phyloP scores from a whole-genome alignment of 441 rosid species.

The Croton setiger region DNA sequence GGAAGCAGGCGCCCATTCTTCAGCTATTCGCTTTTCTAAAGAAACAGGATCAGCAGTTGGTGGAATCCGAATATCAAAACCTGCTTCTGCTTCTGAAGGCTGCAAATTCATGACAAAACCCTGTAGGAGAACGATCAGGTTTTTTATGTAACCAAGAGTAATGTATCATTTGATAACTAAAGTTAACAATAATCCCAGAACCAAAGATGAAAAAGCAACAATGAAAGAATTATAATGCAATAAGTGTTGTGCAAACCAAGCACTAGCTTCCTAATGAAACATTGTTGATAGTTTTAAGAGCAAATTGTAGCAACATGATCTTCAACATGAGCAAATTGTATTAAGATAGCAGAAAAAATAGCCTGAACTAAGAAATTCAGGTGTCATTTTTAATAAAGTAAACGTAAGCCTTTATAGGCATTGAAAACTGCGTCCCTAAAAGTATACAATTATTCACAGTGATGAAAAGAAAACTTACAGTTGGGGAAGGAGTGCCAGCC shows the following conservation, averaged over 20 bases:
- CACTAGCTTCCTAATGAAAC: not conserved
- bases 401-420: not conserved
- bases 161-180: too few relatives aligned
- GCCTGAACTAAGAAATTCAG: not conserved
- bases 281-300: not conserved
- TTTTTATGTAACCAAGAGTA: not conserved
- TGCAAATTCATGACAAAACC: conserved; percentile 97
- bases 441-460: too few relatives aligned
- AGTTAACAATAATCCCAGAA: too few relatives aligned
- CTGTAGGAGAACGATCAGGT: conserved; percentile 37
- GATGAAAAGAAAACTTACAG: conserved; percentile 45
- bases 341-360: not conserved
- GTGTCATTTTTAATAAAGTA: not conserved
- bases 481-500: conserved; percentile 95
- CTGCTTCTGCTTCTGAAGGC: conserved; percentile 98
- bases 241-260: not conserved
- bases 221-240: not conserved
- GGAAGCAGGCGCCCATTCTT: conserved; percentile 94
- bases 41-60: conserved; percentile 68
- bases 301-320: not conserved
- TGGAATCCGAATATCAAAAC: conserved; percentile 84
- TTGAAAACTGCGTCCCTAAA: not conserved
- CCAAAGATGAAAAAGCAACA: not conserved
- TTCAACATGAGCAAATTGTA: not conserved
- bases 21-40: conserved; percentile 74